These are phyloP conservation scores for Pleurotus citrinopileatus DNA, from an alignment of 768 basidiomycete genomes.

Conservation along the genomic window DNA sequence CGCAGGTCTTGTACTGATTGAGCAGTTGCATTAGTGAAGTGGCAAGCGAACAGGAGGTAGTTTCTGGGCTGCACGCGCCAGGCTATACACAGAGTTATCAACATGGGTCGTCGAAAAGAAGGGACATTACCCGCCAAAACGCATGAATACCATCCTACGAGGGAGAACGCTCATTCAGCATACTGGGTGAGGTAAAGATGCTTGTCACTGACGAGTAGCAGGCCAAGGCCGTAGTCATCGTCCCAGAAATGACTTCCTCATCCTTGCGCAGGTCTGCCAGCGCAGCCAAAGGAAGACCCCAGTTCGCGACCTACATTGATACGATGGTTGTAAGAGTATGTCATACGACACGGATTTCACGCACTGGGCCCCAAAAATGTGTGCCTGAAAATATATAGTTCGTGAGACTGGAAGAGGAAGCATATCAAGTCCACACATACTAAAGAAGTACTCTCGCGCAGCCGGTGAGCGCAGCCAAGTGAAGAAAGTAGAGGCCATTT, in stretches of 20 bases:
- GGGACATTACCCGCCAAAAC: conserved; percentile 64
- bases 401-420: conserved; percentile 1
- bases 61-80: conserved; percentile 97
- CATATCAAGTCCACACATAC: conserved; percentile 41
- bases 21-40: conserved; percentile 86
- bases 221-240: conserved; percentile 91
- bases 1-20: conserved; percentile 82
- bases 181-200: conserved; percentile 5
- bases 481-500: conserved; percentile 83
- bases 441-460: conserved; percentile 92
- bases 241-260: conserved; percentile 94
- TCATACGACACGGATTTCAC: conserved; percentile 29
- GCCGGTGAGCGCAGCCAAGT: conserved; percentile 91
- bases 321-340: conserved; percentile 13
- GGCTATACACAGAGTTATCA: conserved; percentile 42
- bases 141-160: conserved; percentile 82
- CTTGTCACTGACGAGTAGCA: conserved; percentile 83
- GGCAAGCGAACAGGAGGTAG: conserved; percentile 93
- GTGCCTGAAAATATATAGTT: conserved; percentile 58
- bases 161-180: conserved; percentile 10
- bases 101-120: background rate
- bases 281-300: conserved; percentile 95
- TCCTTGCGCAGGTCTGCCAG: conserved; percentile 88
- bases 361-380: conserved; percentile 96
- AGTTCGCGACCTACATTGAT: conserved; percentile 82